These are phyloP conservation scores for Irineochytrium annulatum DNA, from an alignment of 192 early-diverging fungal genomes.

Conservation along the genomic window DNA sequence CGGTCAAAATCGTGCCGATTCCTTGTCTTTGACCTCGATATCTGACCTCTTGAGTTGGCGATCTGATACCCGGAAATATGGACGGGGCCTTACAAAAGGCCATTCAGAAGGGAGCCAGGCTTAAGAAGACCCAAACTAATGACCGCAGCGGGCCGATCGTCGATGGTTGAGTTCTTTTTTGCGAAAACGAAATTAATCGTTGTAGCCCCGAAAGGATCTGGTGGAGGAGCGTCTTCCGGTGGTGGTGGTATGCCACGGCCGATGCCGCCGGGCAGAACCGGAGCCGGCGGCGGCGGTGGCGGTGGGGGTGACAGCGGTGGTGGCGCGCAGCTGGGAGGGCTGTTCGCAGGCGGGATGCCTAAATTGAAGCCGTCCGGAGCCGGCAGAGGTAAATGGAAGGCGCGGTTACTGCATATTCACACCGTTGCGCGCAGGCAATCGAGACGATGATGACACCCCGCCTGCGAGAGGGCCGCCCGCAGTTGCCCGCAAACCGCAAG, in stretches of 20 bases:
- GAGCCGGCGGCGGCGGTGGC: constrained; percentile 22
- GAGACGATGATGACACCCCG: not conserved
- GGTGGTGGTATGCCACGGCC: constrained; percentile 28
- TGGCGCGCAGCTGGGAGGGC: constrained; percentile 44
- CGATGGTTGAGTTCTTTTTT: constrained; percentile 36
- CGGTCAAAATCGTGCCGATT: no score
- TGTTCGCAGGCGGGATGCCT: constrained; percentile 60
- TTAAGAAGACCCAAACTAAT: constrained; percentile 53
- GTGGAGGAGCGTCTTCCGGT: constrained; percentile 25
- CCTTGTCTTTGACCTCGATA: no score
- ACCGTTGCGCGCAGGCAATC: not conserved
- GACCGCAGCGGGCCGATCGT: constrained; percentile 41
- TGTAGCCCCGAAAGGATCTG: constrained; percentile 28
- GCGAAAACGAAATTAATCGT: no score
- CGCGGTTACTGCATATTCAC: constrained; percentile 10
- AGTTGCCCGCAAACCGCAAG: not conserved
- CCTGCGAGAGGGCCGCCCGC: constrained; percentile 21
- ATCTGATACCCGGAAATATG: no score
- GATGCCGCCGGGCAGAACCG: constrained; percentile 18
- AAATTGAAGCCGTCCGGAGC: constrained; percentile 43
- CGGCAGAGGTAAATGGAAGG: not conserved
- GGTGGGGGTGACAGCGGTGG: constrained; percentile 17
- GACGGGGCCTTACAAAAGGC: constrained; percentile 34
- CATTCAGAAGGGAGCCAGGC: constrained; percentile 51
- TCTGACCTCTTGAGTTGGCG: no score